A percentile compares a stretch with the other conserved stretches of the same genome.
phyloP scores from a whole-genome alignment of 2,329 filamentous ascomycete species.

The Fusarium sp. region DNA sequence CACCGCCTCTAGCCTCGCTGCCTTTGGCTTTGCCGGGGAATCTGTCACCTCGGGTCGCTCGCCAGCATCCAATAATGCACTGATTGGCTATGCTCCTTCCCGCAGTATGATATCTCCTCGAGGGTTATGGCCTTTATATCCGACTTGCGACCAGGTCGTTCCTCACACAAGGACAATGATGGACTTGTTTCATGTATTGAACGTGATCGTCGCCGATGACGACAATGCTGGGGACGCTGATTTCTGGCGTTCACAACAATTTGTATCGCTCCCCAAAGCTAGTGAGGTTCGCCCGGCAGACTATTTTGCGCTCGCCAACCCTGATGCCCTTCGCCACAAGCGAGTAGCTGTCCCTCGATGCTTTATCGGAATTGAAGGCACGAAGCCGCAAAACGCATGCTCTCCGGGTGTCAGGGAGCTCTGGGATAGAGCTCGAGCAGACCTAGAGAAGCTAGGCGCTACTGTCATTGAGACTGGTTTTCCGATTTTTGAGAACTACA shows the following conservation, averaged over 20 bases:
- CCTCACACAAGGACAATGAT: constrained; percentile 64
- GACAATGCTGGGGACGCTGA: constrained; percentile 50
- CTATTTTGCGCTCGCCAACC: background rate
- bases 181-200: constrained; percentile 64
- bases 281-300: constrained; percentile 46
- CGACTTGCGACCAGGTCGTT: constrained; percentile 67
- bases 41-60: constrained; percentile 69
- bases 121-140: constrained; percentile 68
- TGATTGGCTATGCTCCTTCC: constrained; percentile 69
- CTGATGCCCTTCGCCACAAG: background rate
- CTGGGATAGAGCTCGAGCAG: background rate
- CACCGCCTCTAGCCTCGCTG: constrained; percentile 63
- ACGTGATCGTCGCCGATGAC: constrained; percentile 62
- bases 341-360: background rate
- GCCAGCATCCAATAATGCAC: constrained; percentile 68
- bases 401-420: background rate
- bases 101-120: constrained; percentile 64
- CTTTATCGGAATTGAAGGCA: background rate
- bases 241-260: constrained; percentile 67
- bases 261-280: constrained; percentile 56
- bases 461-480: constrained; percentile 1
- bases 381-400: background rate
- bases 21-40: constrained; percentile 67
- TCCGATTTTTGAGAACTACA: constrained; percentile 2
- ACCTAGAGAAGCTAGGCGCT: rapidly evolving